phyloP scores from a whole-genome alignment of 805 yeast genomes.

The Scheffersomyces ergatensis region DNA sequence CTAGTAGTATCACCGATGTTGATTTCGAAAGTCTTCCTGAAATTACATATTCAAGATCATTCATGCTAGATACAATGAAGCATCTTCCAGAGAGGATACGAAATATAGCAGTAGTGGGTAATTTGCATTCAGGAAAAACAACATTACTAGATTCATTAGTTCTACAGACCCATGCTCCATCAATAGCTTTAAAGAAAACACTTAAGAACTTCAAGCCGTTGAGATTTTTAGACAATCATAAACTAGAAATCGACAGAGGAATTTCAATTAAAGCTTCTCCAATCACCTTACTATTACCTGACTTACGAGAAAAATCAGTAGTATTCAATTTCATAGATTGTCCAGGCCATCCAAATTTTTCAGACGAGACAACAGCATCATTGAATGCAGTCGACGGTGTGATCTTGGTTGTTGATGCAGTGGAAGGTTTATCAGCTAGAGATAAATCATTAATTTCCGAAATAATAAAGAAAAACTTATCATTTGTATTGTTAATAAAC shows the following conservation, averaged over 20 bases:
- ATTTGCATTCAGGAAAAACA: constrained; percentile 84
- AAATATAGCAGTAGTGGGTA: constrained; percentile 78
- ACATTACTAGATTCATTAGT: constrained; percentile 69
- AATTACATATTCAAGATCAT: constrained; percentile 60
- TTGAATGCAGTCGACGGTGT: constrained; percentile 62
- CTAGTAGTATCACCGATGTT: constrained; percentile 4
- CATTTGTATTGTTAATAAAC: constrained; percentile 64
- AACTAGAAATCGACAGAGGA: constrained; percentile 68
- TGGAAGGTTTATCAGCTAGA: constrained; percentile 74
- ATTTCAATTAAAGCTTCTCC: constrained; percentile 63
- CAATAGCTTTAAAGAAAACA: constrained; percentile 19
- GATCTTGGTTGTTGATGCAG: constrained; percentile 72
- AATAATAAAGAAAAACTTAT: constrained; percentile 48
- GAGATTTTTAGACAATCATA: constrained; percentile 70
- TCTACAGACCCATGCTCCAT: constrained; percentile 54
- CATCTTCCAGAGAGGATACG: constrained; percentile 62
- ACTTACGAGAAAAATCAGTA: constrained; percentile 49
- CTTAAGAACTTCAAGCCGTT: constrained; percentile 43
- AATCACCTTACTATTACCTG: constrained; percentile 57
- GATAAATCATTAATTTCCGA: constrained; percentile 49
- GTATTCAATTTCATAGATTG: constrained; percentile 72
- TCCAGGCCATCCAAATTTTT: constrained; percentile 89
- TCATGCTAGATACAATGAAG: constrained; percentile 47
- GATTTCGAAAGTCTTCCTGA: constrained; percentile 47
- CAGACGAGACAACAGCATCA: constrained; percentile 67